Percentiles rank a stretch among this genome's conserved stretches.
Conservation (phyloP, 495 filamentous ascomycete genomes). For the Penicillium paxilli region DNA sequence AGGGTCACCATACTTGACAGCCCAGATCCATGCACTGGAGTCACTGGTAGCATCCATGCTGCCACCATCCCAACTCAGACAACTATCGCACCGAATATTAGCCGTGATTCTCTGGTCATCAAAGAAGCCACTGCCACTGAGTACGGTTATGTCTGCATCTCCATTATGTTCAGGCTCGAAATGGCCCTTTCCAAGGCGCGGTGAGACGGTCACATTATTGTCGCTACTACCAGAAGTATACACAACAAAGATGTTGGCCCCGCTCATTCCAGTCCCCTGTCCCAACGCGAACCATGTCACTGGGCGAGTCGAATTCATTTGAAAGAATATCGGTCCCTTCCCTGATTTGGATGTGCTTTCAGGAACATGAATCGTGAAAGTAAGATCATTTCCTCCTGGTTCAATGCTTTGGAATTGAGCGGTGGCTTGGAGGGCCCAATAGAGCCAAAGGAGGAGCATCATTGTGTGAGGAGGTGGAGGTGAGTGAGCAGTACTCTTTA, state of each 20-base stretch:
- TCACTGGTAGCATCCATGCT: slow-evolving; percentile 41
- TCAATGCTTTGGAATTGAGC: slow-evolving; percentile 29
- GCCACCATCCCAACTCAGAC: slow-evolving; percentile 56
- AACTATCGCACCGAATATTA: slow-evolving; percentile 61
- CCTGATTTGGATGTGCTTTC: slow-evolving; percentile 24
- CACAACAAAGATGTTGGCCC: slow-evolving; percentile 68
- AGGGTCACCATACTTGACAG: slow-evolving; percentile 56
- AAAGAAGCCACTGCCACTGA: slow-evolving; percentile 60
- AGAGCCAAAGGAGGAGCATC: background rate
- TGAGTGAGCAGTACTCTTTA: no score
- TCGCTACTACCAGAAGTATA: slow-evolving; percentile 49
- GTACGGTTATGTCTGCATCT: slow-evolving; percentile 50
- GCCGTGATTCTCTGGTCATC: slow-evolving; percentile 56
- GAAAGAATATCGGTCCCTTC: slow-evolving; percentile 56
- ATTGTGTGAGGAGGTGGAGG: background rate
- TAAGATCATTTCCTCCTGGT: slow-evolving; percentile 20
- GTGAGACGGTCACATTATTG: slow-evolving; percentile 64
- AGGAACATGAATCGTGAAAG: slow-evolving; percentile 34
- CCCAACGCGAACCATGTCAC: slow-evolving; percentile 69
- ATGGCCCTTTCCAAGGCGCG: slow-evolving; percentile 55
- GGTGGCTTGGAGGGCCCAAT: background rate
- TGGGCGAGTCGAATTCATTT: slow-evolving; percentile 57
- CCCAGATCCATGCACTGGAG: slow-evolving; percentile 63
- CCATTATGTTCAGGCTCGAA: slow-evolving; percentile 53
- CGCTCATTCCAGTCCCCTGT: slow-evolving; percentile 61